Evolutionary conservation across 306 rosid genomes (phyloP), one percentile per base, ranked within the genome.

Genomic region (Vachellia pachyceras): DNA sequence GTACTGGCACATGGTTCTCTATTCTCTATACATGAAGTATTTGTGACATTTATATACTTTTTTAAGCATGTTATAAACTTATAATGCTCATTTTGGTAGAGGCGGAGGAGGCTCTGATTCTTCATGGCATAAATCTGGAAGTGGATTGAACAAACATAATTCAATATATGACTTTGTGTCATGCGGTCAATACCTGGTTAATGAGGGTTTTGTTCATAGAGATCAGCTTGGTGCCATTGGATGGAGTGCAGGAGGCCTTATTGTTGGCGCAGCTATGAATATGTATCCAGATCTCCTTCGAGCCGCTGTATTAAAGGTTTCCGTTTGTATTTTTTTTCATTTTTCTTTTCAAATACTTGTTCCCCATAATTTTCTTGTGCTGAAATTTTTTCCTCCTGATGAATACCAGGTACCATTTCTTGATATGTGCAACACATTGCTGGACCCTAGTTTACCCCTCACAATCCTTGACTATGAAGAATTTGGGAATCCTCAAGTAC

Each of bases 391-490:
- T 33, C 11, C 49, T 9, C 25, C 46, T 83, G 72, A 88, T 75
- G 69, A 82, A 73, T 77, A 20, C 72, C 88, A 95, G 99, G 99
- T 93, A 77, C 98, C 99, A 47, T 95, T 95, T 89, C 94, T 95
- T 50, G 99, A 95, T 79, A 80, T 95, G 54, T 91, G 99, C 88
- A 95, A 95, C 90, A 95, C 99, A 54, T 73, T 95, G 85, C 74
- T 91, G 84, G 96, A 95, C 93, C 89, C 95, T 42, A 88, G 79
- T 87, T 86, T 95, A 82, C 97, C 99, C 44, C 99, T 95, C 82
- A 91, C 97, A 42, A 66, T 90, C 66, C 86, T 95, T 82, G 99
- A 95, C 81, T 89, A 93, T 61, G 97, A 93, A 87, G 99, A 95
- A 88, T 95, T 95, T 50, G 99, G 97, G 55, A 89, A 93, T 86